These are phyloP conservation scores for Plasmodium fragile DNA, from an alignment of 169 alveolate genomes.

Conservation along the genomic window DNA sequence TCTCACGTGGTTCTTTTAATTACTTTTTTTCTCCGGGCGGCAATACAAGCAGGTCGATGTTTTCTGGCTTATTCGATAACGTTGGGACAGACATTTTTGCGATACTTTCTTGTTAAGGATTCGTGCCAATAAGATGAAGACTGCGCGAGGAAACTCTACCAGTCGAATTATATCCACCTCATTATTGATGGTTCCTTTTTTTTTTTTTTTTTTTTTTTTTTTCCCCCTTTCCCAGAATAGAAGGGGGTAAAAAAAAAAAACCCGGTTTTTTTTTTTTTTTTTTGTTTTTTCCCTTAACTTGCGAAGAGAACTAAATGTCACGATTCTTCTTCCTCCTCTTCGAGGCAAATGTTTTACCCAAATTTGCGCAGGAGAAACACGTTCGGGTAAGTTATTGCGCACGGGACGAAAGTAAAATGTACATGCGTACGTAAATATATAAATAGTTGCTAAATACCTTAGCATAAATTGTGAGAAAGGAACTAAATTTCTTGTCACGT, in stretches of 20 bases:
- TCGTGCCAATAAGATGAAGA: not conserved
- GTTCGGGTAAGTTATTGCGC: not conserved
- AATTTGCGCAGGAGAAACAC: not conserved
- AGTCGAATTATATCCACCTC: not conserved
- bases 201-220: not conserved
- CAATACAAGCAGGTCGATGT: slow-evolving; percentile 46
- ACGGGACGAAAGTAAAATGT: not conserved
- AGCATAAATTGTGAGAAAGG: not conserved
- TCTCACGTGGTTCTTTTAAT: not conserved
- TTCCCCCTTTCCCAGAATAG: too few species aligned
- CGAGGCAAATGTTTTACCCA: not conserved
- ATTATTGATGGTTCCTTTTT: slow-evolving; percentile 7
- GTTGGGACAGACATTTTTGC: slow-evolving; percentile 74
- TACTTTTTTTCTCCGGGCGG: slow-evolving; percentile 76
- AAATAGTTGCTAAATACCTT: not conserved
- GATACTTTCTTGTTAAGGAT: not conserved
- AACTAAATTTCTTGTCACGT: not conserved
- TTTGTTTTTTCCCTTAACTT: not conserved
- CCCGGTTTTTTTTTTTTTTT: not conserved
- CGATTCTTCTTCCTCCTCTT: not conserved
- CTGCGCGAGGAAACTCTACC: not conserved
- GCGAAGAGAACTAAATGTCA: not conserved
- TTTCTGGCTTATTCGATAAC: slow-evolving; percentile 72
- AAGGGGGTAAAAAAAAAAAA: too few species aligned
- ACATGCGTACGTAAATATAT: not conserved